Evolutionary conservation across 129 eudicot genomes (phyloP), one percentile per base, ranked within the genome.

Genomic region (Tanacetum coccineum): DNA sequence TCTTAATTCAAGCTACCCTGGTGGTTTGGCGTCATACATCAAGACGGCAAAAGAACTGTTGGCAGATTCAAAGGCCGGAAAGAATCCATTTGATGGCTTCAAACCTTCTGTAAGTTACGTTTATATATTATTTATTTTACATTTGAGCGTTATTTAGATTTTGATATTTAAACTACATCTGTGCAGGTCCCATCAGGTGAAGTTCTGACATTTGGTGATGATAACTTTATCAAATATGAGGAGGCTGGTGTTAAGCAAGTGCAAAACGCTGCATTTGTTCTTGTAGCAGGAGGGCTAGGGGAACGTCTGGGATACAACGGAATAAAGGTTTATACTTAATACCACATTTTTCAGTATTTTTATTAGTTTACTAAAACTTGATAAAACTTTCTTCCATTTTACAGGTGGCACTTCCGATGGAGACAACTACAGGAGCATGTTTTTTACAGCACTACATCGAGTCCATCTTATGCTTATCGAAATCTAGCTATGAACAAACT

Each of bases 231-330:
- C 64, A 80, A 84, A 62, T 94, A 70, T 67, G 99, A 94, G 73
- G 95, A 89, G 20, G 72, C 81, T 62, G 99, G 99, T 61, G 87
- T 93, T 44, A 84, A 74, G 74, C 85, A 94, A 81, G 93, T 88
- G 58, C 77, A 73, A 70, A 82, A 84, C 52, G 93, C 99, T 78
- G 95, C 93, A 61, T 94, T 94, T 82, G 99, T 94, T 70, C 99
- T 94, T 77, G 99, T 94, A 79, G 99, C 99, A 17, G 99, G 97
- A 40, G 99, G 99, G 70, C 99, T 94, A 56, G 99, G 99, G 22
- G 99, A 94, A 65, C 97, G 99, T 78, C 99, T 94, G 54, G 99
- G 99, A 50, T 94, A 94, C 81, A 89, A 84, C 47, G 99, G 96
- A 61, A 89, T 94, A 49, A 94, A 94, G 95, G 99, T 89, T 70